Conservation (phyloP, 2,329 filamentous ascomycete genomes). For the Aspergillus viridinutans region DNA sequence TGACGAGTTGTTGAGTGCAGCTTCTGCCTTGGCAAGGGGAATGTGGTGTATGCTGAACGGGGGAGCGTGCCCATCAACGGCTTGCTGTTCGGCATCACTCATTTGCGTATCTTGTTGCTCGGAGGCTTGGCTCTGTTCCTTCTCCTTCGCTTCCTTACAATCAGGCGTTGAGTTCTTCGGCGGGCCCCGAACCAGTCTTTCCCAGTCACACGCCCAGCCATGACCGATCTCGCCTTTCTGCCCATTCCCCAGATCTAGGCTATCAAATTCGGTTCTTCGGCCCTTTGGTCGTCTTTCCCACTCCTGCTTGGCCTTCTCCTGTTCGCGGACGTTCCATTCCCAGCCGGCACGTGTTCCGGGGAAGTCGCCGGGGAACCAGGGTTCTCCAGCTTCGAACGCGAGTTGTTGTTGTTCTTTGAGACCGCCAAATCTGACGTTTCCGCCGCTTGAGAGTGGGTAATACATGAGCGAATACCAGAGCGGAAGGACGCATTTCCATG, state of each 20-base stretch:
- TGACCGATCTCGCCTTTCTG: slow-evolving; percentile 77
- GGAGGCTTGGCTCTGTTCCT: slow-evolving; percentile 1
- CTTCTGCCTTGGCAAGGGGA: slow-evolving; percentile 32
- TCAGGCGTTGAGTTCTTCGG: not conserved
- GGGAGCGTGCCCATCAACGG: slow-evolving; percentile 12
- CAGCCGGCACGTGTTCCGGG: slow-evolving; percentile 74
- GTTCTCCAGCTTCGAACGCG: slow-evolving; percentile 69
- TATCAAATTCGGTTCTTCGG: slow-evolving; percentile 71
- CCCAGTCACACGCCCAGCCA: slow-evolving; percentile 82
- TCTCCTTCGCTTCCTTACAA: not conserved
- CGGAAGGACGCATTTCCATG: slow-evolving; percentile 82
- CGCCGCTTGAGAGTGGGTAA: slow-evolving; percentile 72
- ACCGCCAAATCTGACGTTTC: slow-evolving; percentile 78
- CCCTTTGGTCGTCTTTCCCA: slow-evolving; percentile 79
- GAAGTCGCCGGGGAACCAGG: slow-evolving; percentile 85
- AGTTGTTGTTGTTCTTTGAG: slow-evolving; percentile 75
- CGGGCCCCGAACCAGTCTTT: slow-evolving; percentile 54
- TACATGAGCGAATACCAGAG: slow-evolving; percentile 86
- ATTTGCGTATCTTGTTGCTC: slow-evolving; percentile 11
- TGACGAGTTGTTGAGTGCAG: slow-evolving; percentile 17
- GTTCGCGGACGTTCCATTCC: slow-evolving; percentile 69
- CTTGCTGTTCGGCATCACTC: slow-evolving; percentile 9
- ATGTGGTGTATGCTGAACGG: slow-evolving; percentile 39
- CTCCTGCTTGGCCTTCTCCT: slow-evolving; percentile 53
- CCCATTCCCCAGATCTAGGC: slow-evolving; percentile 67